Base-by-base conservation (phyloP, 78 protist genomes). In the Guillardia theta region DNA sequence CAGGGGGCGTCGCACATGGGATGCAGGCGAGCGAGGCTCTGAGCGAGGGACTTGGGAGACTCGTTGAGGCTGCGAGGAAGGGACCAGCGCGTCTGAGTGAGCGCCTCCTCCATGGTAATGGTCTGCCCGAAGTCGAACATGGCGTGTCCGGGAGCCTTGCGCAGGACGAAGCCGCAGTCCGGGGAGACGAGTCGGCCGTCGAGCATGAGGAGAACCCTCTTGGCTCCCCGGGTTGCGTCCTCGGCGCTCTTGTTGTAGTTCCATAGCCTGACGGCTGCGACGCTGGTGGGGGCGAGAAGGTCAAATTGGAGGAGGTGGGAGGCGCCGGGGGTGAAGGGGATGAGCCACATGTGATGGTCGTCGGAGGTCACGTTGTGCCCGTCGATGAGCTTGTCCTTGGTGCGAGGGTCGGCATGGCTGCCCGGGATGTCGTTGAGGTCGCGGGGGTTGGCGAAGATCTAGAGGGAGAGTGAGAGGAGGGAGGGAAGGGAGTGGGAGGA, bases 191-290 rank as follows among this genome's bases (percentile, higher is more conserved):
- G 18, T 15, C 43, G 18, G 18, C 8, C 8, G 77, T 6, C 9
- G 77, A 33, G 77, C 33, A 62, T 5, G 77, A 33, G 77, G n/a
- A 4, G 8, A 33, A 37, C 77, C 41, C 48, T 88, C 50, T 10
- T 10, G 58, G 78, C 9, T 24, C 6, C 83, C 46, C 83, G 83
- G 45, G 41, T 3, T 22, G 83, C 22, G 83, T 70, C 83, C 8
- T 70, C 83, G 41, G 83, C n/a, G 45, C 8, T 33, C 95, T 97
- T 97, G 95, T 97, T 97, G 96, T 96, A 97, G 95, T 96, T 96
- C 96, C 96, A 97, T n/a, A 97, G 50, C 21, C 97, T 90, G 12
- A 97, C 46, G 94, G 62, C 50, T 58, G 88, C 9, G 58, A 97
- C 33, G 33, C 83, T 37, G 1, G 36, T 37, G 30, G 96, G 19